phyloP scores from a whole-genome alignment of 805 yeast species.

The Candida silvicultrix region DNA sequence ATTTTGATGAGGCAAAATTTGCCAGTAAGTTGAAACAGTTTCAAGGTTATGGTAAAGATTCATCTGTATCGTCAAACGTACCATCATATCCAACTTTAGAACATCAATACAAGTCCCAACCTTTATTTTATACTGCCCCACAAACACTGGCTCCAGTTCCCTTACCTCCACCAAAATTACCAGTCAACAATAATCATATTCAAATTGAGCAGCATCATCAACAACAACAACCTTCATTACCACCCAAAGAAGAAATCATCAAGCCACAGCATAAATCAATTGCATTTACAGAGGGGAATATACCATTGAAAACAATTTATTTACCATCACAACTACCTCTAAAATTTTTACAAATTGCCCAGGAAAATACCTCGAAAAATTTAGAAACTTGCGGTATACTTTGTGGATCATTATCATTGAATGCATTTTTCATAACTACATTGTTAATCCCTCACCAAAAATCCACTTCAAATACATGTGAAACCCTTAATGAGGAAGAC shows the following conservation, averaged over 20 bases:
- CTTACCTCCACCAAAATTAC: not conserved
- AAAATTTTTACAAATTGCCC: constrained; percentile 40
- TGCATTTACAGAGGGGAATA: constrained; percentile 48
- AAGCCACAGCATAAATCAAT: constrained; percentile 31
- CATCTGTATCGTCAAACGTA: not conserved
- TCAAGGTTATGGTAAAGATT: not conserved
- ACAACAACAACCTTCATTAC: not conserved
- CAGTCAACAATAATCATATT: not conserved
- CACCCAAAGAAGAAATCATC: not conserved
- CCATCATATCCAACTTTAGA: constrained; percentile 15
- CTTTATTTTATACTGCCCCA: not conserved
- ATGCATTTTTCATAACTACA: constrained; percentile 59
- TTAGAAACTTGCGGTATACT: constrained; percentile 65
- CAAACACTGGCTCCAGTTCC: constrained; percentile 5
- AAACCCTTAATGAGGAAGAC: constrained; percentile 52
- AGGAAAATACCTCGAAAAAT: constrained; percentile 39
- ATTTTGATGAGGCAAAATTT: constrained; percentile 15
- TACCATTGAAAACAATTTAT: constrained; percentile 44
- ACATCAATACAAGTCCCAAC: not conserved
- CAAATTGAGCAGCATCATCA: not conserved
- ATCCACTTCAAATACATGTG: constrained; percentile 57
- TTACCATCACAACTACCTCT: constrained; percentile 39
- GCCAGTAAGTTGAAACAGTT: constrained; percentile 11
- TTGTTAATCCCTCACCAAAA: constrained; percentile 58
- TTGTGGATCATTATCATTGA: constrained; percentile 53